Conservation (phyloP, 805 yeast species). For the Yamadazyma insecticola region DNA sequence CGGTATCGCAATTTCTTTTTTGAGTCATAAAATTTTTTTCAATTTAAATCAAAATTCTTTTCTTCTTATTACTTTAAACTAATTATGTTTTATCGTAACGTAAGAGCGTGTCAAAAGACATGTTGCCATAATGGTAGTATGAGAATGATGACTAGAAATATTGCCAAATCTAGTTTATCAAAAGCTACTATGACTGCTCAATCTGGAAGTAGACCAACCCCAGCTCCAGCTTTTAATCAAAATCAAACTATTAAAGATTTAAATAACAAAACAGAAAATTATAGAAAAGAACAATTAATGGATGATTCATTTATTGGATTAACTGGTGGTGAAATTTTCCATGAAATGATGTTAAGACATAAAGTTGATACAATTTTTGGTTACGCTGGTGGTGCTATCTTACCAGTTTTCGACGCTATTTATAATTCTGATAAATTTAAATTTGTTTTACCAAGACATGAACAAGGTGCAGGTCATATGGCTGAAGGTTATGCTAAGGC, state of each 20-base stretch:
- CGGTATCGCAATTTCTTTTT: too few relatives aligned
- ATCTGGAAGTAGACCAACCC: constrained; percentile 33
- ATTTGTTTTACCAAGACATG: constrained; percentile 92
- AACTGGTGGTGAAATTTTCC: constrained; percentile 98
- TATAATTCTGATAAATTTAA: constrained; percentile 84
- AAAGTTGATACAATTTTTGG: constrained; percentile 95
- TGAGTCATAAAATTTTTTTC: too few relatives aligned
- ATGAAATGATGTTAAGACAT: constrained; percentile 97
- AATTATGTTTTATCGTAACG: constrained; percentile 18
- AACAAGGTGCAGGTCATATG: constrained; percentile 99
- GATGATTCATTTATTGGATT: constrained; percentile 90
- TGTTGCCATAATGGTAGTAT: neutral
- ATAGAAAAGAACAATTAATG: constrained; percentile 31
- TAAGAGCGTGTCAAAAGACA: constrained; percentile 10
- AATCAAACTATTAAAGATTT: constrained; percentile 7
- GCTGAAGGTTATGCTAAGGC: constrained; percentile 99
- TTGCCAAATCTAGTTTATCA: constrained; percentile 10
- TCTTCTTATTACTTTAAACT: neutral
- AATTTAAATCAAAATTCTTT: too few relatives aligned
- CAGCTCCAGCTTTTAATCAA: constrained; percentile 50
- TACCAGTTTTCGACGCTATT: constrained; percentile 97
- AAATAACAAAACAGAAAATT: constrained; percentile 6
- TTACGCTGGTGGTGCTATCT: constrained; percentile 98
- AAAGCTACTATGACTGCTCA: constrained; percentile 25
- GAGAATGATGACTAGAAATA: constrained; percentile 3